phyloP scores from a whole-genome alignment of 805 yeast species.

The Saturnispora kantuleensis region DNA sequence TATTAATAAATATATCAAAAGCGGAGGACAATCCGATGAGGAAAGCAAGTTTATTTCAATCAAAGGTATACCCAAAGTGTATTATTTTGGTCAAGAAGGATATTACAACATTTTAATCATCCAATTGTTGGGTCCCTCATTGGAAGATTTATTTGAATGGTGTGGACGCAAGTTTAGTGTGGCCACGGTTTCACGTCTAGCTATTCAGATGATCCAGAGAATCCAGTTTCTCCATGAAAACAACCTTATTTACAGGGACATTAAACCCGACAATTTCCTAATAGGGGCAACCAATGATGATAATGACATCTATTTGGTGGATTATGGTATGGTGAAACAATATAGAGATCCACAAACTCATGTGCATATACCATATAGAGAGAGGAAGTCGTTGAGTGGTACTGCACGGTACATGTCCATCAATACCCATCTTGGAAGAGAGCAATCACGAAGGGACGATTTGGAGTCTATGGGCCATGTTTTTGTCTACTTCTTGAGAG shows the following conservation, averaged over 20 bases:
- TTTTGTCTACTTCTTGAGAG: conserved; percentile 66
- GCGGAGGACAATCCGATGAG: conserved; percentile 14
- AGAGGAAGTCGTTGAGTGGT: conserved; percentile 70
- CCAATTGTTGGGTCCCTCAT: conserved; percentile 73
- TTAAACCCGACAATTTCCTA: conserved; percentile 75
- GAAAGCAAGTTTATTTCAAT: conserved; percentile 19
- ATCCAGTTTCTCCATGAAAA: conserved; percentile 69
- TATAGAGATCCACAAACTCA: conserved; percentile 72
- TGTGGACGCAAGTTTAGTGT: conserved; percentile 67
- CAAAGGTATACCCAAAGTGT: conserved; percentile 72
- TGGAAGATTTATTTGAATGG: conserved; percentile 82
- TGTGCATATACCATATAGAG: conserved; percentile 76
- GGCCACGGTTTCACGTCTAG: conserved; percentile 64
- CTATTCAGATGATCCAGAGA: conserved; percentile 67
- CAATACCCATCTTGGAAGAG: conserved; percentile 79
- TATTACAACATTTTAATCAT: conserved; percentile 68
- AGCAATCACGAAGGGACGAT: conserved; percentile 76
- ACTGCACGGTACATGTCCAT: conserved; percentile 85
- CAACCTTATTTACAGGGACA: conserved; percentile 70
- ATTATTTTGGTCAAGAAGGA: conserved; percentile 81
- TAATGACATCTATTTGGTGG: conserved; percentile 63
- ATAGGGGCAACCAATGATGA: conserved; percentile 49
- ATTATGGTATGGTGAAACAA: conserved; percentile 83
- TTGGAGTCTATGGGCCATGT: conserved; percentile 77
- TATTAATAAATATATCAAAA: conserved; percentile 22